Percentiles rank a stretch among this genome's conserved stretches.
phyloP scores from a whole-genome alignment of 257 asterid species.

The Galeopsis tetrahit region DNA sequence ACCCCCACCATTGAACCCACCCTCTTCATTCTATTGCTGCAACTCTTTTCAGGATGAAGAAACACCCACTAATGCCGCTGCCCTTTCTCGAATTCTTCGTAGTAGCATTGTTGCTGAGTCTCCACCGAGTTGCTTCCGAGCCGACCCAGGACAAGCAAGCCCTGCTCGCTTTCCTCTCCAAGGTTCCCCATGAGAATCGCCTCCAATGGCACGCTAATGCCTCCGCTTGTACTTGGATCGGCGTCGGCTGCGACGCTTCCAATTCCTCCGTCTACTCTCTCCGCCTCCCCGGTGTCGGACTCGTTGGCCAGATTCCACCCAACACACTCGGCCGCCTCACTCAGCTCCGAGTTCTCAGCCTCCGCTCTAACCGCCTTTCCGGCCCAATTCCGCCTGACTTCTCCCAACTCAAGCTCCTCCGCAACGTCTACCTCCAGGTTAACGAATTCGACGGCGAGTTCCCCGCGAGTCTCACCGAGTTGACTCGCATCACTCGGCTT shows the following conservation, averaged over 20 bases:
- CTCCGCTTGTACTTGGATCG: constrained; percentile 83
- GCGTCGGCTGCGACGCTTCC: constrained; percentile 69
- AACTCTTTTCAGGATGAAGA: background rate
- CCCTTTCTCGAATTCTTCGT: background rate
- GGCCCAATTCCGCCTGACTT: constrained; percentile 78
- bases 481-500: constrained; percentile 71
- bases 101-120: constrained; percentile 24
- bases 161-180: constrained; percentile 66
- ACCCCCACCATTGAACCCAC: background rate
- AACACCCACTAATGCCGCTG: constrained; percentile 13
- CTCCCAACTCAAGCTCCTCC: constrained; percentile 63
- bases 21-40: too few relatives aligned
- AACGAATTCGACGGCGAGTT: constrained; percentile 71
- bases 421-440: constrained; percentile 73
- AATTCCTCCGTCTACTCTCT: constrained; percentile 62
- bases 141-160: constrained; percentile 82
- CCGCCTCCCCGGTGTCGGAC: constrained; percentile 89
- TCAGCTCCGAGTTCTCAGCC: constrained; percentile 87
- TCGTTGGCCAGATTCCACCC: constrained; percentile 75
- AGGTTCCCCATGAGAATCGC: constrained; percentile 68
- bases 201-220: constrained; percentile 67
- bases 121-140: constrained; percentile 49
- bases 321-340: constrained; percentile 62
- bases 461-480: constrained; percentile 57
- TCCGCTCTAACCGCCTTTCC: constrained; percentile 75